Evolutionary conservation across 257 asterid species (phyloP), one percentile per base, ranked within the genome.

Genomic region (Solanum ahanhuiri): DNA sequence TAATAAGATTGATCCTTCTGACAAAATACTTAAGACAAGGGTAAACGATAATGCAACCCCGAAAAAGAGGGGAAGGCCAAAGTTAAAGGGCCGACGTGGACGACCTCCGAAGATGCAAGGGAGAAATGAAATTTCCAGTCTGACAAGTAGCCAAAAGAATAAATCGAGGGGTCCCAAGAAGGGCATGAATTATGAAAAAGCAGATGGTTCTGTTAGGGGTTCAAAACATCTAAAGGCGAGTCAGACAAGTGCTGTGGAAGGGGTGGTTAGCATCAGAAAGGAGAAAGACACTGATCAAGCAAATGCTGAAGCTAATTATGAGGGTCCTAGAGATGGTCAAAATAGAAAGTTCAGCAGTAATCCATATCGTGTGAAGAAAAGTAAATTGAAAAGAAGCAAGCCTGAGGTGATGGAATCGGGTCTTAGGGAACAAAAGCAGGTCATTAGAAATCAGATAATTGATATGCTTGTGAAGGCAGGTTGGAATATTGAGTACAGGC

Each of bases 401-500:
- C 85, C 87, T 37, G 89, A 86, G 66, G 91, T 84, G 67, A 81
- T 87, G 70, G 93, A 90, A 31, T 45, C 86, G 90, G 92, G 98
- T 66, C 94, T 89, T 82, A 92, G 92, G 86, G 94, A 90, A 88
- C 95, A 89, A 90, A 90, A 95, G 89, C 95, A 94, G 89, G 83
- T 89, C 66, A 86, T 95, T 89, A 93, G 97, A 91, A 97, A 94
- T 86, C 92, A 93, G 89, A 95, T 95, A 30, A 85, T 94, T 35
- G 86, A 63, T 43, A 92, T 95, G 92, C 89, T 97, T 48, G 85
- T 48, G 81, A 92, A 91, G 87, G 97, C 96, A 58, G 98, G 99
- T 3, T 97, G 99, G 98, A 92, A 92, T 25, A 86, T 97, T 67
- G 93, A 97, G 82, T 92, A 92, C 88, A 89, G 98, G 88, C 94